A percentile compares a stretch with the other conserved stretches of the same genome.
Conservation (phyloP, 2,329 filamentous ascomycete species). For the Thermothelomyces thermophilus region DNA sequence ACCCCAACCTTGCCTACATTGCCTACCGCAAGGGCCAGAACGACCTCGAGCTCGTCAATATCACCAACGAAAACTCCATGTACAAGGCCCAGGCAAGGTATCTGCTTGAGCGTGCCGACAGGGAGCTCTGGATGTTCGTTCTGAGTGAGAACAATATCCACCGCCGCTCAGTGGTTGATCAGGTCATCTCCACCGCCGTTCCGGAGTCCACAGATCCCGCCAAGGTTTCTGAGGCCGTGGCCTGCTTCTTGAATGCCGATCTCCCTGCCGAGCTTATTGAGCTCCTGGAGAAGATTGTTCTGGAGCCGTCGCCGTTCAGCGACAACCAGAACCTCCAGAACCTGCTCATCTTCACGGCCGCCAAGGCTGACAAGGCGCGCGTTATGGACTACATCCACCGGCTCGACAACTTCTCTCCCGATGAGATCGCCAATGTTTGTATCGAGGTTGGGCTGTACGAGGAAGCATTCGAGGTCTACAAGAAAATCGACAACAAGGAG, state of each 20-base stretch:
- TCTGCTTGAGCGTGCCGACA: slow-evolving; percentile 80
- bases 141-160: slow-evolving; percentile 94
- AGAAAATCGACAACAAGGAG: slow-evolving; percentile 87
- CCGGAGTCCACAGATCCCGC: slow-evolving; percentile 87
- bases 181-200: slow-evolving; percentile 92
- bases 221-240: slow-evolving; percentile 90
- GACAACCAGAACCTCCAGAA: slow-evolving; percentile 97
- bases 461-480: slow-evolving; percentile 97
- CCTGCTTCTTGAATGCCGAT: slow-evolving; percentile 85
- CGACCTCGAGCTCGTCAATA: slow-evolving; percentile 91
- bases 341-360: slow-evolving; percentile 89
- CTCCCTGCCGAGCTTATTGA: slow-evolving; percentile 93
- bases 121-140: slow-evolving; percentile 90
- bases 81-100: slow-evolving; percentile 97
- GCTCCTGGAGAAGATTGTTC: slow-evolving; percentile 95
- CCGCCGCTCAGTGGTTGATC: slow-evolving; percentile 86
- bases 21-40: slow-evolving; percentile 96
- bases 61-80: slow-evolving; percentile 99
- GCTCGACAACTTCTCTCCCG: slow-evolving; percentile 79
- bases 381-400: slow-evolving; percentile 96
- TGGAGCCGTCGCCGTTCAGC: slow-evolving; percentile 98
- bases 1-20: slow-evolving; percentile 91
- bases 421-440: slow-evolving; percentile 88
- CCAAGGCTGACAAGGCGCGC: slow-evolving; percentile 90
- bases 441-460: slow-evolving; percentile 93